These are phyloP conservation scores for Aspergillus aculeatinus DNA, from an alignment of 2,329 filamentous ascomycete genomes.

Conservation along the genomic window DNA sequence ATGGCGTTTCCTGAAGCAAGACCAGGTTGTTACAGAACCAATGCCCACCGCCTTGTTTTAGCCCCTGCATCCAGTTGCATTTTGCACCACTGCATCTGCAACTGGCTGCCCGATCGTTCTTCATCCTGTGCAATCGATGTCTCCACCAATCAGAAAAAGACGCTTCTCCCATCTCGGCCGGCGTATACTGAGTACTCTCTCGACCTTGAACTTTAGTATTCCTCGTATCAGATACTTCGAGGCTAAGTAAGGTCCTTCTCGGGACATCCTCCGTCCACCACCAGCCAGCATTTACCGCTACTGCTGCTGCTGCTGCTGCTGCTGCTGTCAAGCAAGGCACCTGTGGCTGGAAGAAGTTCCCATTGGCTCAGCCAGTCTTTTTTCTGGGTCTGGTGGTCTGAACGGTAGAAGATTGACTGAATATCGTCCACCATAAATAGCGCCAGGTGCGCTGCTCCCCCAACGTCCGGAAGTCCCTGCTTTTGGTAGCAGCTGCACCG, in stretches of 20 bases:
- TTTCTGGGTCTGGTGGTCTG: neutral
- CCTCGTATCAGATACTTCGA: neutral
- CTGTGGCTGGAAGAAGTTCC: neutral
- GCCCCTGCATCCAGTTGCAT: constrained; percentile 6
- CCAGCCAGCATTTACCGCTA: neutral
- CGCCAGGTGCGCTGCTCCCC: neutral
- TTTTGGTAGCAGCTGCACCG: neutral
- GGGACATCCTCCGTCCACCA: neutral
- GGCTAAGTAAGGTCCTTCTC: neutral
- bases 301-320: neutral
- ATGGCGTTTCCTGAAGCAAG: neutral
- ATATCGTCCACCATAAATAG: neutral
- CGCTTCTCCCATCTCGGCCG: neutral
- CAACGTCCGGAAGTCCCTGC: neutral
- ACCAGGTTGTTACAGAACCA: constrained; percentile 2
- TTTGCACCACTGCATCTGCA: neutral
- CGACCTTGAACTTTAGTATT: neutral
- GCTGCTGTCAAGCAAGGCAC: neutral
- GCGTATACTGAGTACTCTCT: neutral
- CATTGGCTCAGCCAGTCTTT: neutral
- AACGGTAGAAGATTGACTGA: neutral
- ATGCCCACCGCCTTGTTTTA: constrained; percentile 7
- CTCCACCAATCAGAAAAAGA: neutral
- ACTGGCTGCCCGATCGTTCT: constrained; percentile 7
- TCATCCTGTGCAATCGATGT: neutral